Conservation (phyloP, 2,329 filamentous ascomycete genomes). For the Tolypocladium ovalisporum region DNA sequence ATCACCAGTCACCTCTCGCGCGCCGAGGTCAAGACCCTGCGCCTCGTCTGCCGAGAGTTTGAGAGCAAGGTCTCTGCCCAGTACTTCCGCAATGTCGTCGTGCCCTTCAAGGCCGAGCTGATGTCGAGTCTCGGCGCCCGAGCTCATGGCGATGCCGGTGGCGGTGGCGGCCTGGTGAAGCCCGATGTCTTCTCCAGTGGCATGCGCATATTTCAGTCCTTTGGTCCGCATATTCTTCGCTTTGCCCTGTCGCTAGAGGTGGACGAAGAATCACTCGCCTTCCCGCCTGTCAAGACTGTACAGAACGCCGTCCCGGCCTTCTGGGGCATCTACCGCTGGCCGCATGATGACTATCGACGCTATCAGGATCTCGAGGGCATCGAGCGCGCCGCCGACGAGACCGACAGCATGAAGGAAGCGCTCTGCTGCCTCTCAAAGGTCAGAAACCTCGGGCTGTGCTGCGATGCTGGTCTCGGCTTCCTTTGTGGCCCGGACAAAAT, state of each 20-base stretch:
- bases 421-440: conserved; percentile 45
- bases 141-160: conserved; percentile 8
- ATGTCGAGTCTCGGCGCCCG: conserved; percentile 28
- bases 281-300: conserved; percentile 44
- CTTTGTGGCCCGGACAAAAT: conserved; percentile 50
- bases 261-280: conserved; percentile 37
- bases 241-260: conserved; percentile 62
- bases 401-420: conserved; percentile 47
- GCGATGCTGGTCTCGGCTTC: conserved; percentile 59
- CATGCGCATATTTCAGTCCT: conserved; percentile 49
- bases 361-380: conserved; percentile 48
- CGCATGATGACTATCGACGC: conserved; percentile 44
- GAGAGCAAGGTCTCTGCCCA: conserved; percentile 44
- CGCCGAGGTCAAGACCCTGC: conserved; percentile 47
- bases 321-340: conserved; percentile 58
- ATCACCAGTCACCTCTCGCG: conserved; percentile 45
- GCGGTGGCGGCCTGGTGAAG: conserved; percentile 10
- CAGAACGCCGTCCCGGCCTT: conserved; percentile 45
- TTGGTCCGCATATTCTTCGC: conserved; percentile 47
- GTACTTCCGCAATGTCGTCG: conserved; percentile 52
- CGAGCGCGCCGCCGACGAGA: conserved; percentile 54
- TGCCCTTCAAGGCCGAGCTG: conserved; percentile 54
- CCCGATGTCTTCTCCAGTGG: conserved; percentile 31
- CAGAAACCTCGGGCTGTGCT: conserved; percentile 53
- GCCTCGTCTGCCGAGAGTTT: conserved; percentile 48